Base-by-base conservation (phyloP, 345 rosid genomes). In the Citrus trifoliata region DNA sequence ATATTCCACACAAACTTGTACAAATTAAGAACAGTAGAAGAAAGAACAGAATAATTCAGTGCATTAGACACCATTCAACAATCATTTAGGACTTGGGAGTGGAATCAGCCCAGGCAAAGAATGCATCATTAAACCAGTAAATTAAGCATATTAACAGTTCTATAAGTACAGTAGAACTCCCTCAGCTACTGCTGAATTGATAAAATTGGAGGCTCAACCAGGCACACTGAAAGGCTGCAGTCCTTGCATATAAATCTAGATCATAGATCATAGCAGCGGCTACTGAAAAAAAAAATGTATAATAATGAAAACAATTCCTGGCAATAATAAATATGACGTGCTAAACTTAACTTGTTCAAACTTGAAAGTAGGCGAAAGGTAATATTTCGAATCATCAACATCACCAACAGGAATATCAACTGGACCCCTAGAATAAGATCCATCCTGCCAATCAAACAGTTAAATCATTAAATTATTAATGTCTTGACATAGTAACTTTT, bases 391-490 rank as follows among this genome's bases (percentile, higher is more conserved):
- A 33, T 88, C 92, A 80, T 88, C 90, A 75, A 63, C 76, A 59
- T 93, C 90, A 33, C 89, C 90, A 37, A 93, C 89, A 38, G 92
- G 98, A 71, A 95, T 87, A 78, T 84, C 82, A 62, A 91, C 85
- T 8, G 98, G 98, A 63, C 98, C 98, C 87, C 97, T 86, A 18
- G 98, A 91, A 87, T 92, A 95, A 0, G 98, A 93, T 81, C 98
- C 98, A 83, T 95, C 98, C 98, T 95, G 88, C 67, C 64, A 62
- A 67, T 68, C 71, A 70, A 68, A 16, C 8, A 37, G 74, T 37
- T 35, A 10, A 55, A 80, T 42, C 66, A 75, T 13, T 38, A 21
- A 33, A 53, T 40, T 37, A 22, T 40, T 37, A 22, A 25, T 18
- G 38, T 73, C 61, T 32, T 27, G 22, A 63, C 30, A 19, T 7